Conservation (phyloP, 768 basidiomycete species). For the Rhizopogon rudus region DNA sequence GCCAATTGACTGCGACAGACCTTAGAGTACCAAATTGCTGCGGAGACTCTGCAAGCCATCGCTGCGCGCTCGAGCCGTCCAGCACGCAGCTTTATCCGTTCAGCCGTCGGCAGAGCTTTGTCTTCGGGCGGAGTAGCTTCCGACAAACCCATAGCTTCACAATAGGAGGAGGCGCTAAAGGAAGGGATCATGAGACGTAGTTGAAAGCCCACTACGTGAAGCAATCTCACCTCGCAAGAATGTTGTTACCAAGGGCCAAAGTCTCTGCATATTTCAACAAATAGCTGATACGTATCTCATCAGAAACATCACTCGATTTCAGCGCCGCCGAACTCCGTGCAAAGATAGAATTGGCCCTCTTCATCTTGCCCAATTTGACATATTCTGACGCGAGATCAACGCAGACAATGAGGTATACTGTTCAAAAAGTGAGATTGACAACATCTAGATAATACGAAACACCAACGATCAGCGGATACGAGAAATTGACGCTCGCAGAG, state of each 20-base stretch:
- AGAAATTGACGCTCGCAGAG: constrained; percentile 48
- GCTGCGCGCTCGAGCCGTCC: constrained; percentile 64
- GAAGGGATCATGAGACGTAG: not conserved
- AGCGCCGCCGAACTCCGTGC: constrained; percentile 46
- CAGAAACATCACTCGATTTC: constrained; percentile 39
- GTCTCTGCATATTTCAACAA: constrained; percentile 64
- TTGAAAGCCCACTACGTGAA: not conserved
- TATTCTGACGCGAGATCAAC: constrained; percentile 78
- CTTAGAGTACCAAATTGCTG: constrained; percentile 61
- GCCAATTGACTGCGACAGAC: constrained; percentile 32
- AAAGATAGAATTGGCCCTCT: constrained; percentile 64
- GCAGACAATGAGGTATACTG: constrained; percentile 62
- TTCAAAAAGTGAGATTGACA: not conserved
- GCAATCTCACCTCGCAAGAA: constrained; percentile 48
- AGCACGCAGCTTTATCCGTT: constrained; percentile 56
- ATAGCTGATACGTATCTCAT: constrained; percentile 49
- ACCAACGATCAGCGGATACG: constrained; percentile 43
- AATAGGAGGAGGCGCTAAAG: constrained; percentile 46
- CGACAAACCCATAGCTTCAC: constrained; percentile 52
- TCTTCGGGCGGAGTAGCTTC: constrained; percentile 37
- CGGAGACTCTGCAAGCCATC: constrained; percentile 64
- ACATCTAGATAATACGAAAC: not conserved
- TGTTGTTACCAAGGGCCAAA: constrained; percentile 54
- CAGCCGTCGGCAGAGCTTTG: constrained; percentile 43
- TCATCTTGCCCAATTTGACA: constrained; percentile 66